phyloP scores from a whole-genome alignment of 371 early-diverging fungal species.

The Ecytonucleospora hepatopenaei region DNA sequence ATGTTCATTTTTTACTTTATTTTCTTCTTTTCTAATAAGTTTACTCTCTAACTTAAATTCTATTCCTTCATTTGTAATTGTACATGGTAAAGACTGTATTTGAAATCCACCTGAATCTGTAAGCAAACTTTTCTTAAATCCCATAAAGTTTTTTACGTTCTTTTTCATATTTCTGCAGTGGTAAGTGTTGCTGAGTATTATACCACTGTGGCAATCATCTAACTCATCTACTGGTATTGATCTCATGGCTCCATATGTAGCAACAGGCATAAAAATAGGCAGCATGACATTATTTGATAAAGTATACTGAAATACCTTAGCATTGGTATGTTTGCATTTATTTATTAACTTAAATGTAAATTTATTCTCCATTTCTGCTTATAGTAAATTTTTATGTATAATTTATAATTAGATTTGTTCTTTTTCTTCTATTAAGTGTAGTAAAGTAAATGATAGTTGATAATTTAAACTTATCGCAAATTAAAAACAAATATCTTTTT shows the following conservation, averaged over 20 bases:
- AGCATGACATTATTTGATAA: conserved; percentile 70
- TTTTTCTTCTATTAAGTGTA: no score
- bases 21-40: no score
- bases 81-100: conserved; percentile 74
- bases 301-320: conserved; percentile 65
- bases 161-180: conserved; percentile 47
- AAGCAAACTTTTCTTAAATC: conserved; percentile 69
- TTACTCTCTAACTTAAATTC: conserved; percentile 68
- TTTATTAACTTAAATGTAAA: conserved; percentile 33
- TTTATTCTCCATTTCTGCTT: not conserved
- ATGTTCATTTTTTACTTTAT: no score
- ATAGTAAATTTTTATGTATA: no score
- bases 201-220: conserved; percentile 75
- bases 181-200: conserved; percentile 77
- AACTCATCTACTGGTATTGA: conserved; percentile 66
- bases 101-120: conserved; percentile 87
- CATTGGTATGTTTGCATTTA: conserved; percentile 73
- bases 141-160: conserved; percentile 70
- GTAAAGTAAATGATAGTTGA: no score
- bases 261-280: conserved; percentile 90
- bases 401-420: no score
- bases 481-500: no score
- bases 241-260: conserved; percentile 83
- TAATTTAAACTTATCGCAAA: no score
- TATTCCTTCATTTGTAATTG: conserved; percentile 78